These are phyloP conservation scores for Collybia mongolica DNA, from an alignment of 768 basidiomycete species.

Conservation along the genomic window DNA sequence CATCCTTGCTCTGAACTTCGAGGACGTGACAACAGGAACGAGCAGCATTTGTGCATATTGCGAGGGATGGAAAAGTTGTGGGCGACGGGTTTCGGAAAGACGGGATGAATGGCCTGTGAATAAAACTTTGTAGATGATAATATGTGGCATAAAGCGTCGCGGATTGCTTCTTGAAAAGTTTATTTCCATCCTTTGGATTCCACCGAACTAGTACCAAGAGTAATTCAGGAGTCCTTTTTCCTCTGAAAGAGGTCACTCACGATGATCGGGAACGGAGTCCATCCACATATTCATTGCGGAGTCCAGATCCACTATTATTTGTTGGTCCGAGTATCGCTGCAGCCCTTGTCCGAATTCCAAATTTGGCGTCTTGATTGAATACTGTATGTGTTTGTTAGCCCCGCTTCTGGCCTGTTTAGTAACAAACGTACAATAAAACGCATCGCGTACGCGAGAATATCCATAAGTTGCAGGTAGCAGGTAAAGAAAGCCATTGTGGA, in stretches of 20 bases:
- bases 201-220: slow-evolving; percentile 34
- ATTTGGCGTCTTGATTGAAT: slow-evolving; percentile 67
- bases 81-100: slow-evolving; percentile 47
- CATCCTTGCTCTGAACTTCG: slow-evolving; percentile 44
- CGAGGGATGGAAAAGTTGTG: slow-evolving; percentile 56
- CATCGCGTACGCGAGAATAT: slow-evolving; percentile 60
- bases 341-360: slow-evolving; percentile 44
- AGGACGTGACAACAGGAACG: slow-evolving; percentile 72
- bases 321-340: slow-evolving; percentile 50
- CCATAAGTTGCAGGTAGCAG: slow-evolving; percentile 51
- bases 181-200: slow-evolving; percentile 36
- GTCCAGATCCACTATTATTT: slow-evolving; percentile 70
- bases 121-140: slow-evolving; percentile 60
- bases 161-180: slow-evolving; percentile 53
- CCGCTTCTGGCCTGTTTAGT: neutral
- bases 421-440: slow-evolving; percentile 50
- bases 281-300: slow-evolving; percentile 79
- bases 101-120: slow-evolving; percentile 81
- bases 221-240: slow-evolving; percentile 13
- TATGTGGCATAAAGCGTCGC: slow-evolving; percentile 48
- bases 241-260: slow-evolving; percentile 44
- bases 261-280: slow-evolving; percentile 62
- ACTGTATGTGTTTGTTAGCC: slow-evolving; percentile 35
- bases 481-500: slow-evolving; percentile 58
- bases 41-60: slow-evolving; percentile 86